Conservation (phyloP, 225 moss, liverwort and hornwort genomes). For the Neckera pumila region DNA sequence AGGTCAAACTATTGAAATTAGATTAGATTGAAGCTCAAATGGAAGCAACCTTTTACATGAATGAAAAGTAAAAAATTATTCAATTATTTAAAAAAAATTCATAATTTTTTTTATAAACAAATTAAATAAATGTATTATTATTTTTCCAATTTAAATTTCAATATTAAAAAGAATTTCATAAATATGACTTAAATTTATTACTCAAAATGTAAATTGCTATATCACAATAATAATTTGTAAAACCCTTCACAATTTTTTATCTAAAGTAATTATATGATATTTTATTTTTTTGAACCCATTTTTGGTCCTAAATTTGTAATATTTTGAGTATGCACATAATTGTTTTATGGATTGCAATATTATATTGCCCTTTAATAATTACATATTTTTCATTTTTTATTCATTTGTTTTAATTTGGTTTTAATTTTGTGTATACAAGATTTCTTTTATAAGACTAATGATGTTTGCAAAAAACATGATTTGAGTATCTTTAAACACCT, state of each 20-base stretch:
- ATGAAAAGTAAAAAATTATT: background rate
- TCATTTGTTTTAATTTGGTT: too few species aligned
- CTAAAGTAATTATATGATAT: background rate
- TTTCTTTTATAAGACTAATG: too few species aligned
- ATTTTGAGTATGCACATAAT: background rate
- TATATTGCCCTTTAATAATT: too few species aligned
- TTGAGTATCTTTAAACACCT: too few species aligned
- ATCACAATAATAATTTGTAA: background rate
- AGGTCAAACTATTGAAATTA: too few species aligned
- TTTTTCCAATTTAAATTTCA: too few species aligned
- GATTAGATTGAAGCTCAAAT: background rate
- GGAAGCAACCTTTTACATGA: fast-evolving
- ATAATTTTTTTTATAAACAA: background rate
- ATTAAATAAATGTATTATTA: too few species aligned
- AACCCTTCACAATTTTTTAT: background rate
- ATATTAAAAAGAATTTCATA: too few species aligned
- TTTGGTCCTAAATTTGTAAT: background rate
- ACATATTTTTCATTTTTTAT: too few species aligned
- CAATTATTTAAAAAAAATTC: background rate
- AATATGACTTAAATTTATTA: background rate
- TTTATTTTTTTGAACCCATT: background rate
- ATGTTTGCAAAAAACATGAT: too few species aligned
- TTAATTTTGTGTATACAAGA: too few species aligned
- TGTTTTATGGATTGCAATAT: background rate
- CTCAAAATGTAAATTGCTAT: background rate